A percentile compares a stretch with the other conserved stretches of the same genome.
Evolutionary conservation across 257 asterid species (phyloP).

Genomic region (Prunella vulgaris): DNA sequence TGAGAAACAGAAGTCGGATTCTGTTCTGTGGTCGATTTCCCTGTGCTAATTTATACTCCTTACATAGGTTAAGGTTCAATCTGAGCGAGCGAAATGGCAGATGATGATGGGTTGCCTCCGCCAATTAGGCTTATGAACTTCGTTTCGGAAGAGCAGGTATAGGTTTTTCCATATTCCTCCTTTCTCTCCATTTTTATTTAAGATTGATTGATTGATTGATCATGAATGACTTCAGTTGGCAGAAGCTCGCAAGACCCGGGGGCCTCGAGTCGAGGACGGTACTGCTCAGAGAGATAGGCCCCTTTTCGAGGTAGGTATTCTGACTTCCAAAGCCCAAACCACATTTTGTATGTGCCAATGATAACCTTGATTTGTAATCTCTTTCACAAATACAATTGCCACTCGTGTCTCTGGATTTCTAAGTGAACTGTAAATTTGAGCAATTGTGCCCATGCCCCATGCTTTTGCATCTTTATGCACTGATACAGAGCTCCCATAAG

Average conservation of each 20-base stretch:
- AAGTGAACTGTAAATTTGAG: not conserved
- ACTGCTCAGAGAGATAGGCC: conserved; percentile 97
- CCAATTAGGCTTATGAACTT: conserved; percentile 74
- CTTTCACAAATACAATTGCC: not conserved
- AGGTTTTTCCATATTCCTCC: conserved; percentile 24
- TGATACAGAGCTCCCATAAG: not conserved
- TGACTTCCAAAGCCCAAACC: too few species aligned
- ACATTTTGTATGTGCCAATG: too few species aligned
- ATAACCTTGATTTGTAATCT: too few species aligned
- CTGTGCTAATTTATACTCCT: not conserved
- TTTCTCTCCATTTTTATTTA: not conserved
- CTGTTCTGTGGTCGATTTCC: not conserved
- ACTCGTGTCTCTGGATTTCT: not conserved
- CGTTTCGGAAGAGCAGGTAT: conserved; percentile 81
- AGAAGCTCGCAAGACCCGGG: conserved; percentile 70
- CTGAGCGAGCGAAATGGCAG: conserved; percentile 37
- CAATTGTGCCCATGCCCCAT: not conserved
- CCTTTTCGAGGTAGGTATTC: conserved; percentile 85
- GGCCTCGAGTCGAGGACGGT: conserved; percentile 91
- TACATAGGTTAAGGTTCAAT: too few species aligned
- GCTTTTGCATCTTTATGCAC: not conserved
- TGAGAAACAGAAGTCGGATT: too few species aligned
- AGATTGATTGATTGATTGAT: too few species aligned
- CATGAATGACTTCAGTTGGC: conserved; percentile 47
- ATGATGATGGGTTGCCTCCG: conserved; percentile 50